Base-by-base conservation (phyloP, 495 filamentous ascomycete species). In the Collariella sp. region DNA sequence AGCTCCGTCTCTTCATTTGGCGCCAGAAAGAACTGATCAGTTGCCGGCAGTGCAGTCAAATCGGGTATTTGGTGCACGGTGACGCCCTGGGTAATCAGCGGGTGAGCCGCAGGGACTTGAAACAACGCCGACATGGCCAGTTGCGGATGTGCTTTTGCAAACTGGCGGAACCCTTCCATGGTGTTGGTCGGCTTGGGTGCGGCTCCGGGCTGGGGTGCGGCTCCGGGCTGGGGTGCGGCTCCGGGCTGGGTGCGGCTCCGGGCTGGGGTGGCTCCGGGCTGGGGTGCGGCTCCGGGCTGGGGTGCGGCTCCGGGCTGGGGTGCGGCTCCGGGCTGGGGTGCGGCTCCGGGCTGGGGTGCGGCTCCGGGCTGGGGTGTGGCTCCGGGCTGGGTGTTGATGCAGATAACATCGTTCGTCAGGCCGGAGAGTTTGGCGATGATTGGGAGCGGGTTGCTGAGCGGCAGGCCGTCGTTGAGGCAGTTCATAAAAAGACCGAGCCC, bases 381-480 rank as follows among this genome's bases (percentile, higher is more conserved):
- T 3, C 41, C 33, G 15, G 7, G 36, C 36, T 48, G 49, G 1
- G 61, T 62, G 41, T 60, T 65, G 51, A 66, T 51, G 46, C 58
- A 66, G 15, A 66, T 57, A 26, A 66, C 45, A 26, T 64, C 61
- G 56, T 46, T 51, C 12, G 45, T 52, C 9, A 54, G 46, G 18
- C 52, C 56, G 5, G 63, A 62, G 16, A 66, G 56, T 24, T 55
- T 55, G 15, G 53, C 38, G 19, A 64, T 48, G 46, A 66, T 53
- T 5, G 52, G 50, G 33, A 52, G 33, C 11, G 58, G 61, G 18
- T 62, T 46, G 35, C 16, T n/a, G 29, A 66, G 41, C n/a, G 53
- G 58, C 19, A 66, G 59, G 15, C 63, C 63, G 26, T 39, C 46
- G 31, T 58, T 50, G 5, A 62, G 33, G 36, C 63, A 66, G 16